Conservation (phyloP, 1,284 basidiomycete genomes). For the Puccinia novopanici region DNA sequence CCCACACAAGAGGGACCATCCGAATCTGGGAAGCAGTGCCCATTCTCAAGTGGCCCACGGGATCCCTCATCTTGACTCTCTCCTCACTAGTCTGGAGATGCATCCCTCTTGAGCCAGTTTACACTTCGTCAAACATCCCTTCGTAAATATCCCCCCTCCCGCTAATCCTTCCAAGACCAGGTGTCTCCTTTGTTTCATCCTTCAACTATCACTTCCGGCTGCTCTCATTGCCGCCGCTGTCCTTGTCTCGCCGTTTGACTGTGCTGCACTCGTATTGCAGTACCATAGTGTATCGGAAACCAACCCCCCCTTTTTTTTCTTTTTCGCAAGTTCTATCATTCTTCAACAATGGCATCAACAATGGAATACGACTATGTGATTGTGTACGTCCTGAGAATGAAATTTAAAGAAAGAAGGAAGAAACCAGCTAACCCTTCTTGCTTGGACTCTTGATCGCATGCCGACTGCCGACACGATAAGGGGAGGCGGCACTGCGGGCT, state of each 20-base stretch:
- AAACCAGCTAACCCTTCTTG: neutral
- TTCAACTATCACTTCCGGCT: neutral
- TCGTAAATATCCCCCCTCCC: too few relatives aligned
- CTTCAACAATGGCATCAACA: too few relatives aligned
- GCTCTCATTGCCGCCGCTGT: neutral
- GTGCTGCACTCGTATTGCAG: too few relatives aligned
- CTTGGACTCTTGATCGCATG: too few relatives aligned
- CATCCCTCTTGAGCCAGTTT: neutral
- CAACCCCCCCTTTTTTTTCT: neutral
- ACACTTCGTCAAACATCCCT: neutral
- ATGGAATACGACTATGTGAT: constrained; percentile 36
- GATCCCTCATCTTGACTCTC: too few relatives aligned
- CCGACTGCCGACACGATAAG: constrained; percentile 5
- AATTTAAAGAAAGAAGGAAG: neutral
- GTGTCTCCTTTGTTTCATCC: neutral
- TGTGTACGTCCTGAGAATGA: neutral
- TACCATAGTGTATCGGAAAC: too few relatives aligned
- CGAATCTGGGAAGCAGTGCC: too few relatives aligned
- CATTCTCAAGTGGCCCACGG: too few relatives aligned
- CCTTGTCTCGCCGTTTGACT: neutral
- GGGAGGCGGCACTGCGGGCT: constrained; percentile 57
- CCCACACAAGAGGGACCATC: too few relatives aligned
- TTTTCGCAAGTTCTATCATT: neutral
- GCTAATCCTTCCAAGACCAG: neutral
- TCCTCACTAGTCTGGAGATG: neutral